Base-by-base conservation (phyloP, 2,329 filamentous ascomycete genomes). In the Ophiostoma populinum region DNA sequence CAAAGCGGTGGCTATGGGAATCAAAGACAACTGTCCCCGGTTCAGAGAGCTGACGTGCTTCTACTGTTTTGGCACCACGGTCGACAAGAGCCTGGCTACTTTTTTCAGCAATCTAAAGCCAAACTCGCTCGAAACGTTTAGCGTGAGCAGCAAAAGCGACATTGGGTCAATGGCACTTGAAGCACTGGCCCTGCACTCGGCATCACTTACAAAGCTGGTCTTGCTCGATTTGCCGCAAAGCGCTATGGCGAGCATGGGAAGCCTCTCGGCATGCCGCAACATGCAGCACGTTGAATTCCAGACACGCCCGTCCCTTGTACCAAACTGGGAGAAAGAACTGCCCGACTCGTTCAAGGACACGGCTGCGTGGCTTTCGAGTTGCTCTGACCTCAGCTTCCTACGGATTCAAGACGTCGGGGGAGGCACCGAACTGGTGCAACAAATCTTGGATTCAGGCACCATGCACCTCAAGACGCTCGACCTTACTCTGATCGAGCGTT, bases 31-130 rank as follows among this genome's bases (percentile, higher is more conserved):
- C 43, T 82, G 76, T 43, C 69, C 69, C 2, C 55, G 63, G 7
- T 76, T 83, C 44, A 61, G 61, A 28, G 62, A 67, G 25, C 51
- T 83, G 16, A 67, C 61, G 18, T 69, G 77, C 37, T 74, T 64
- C 41, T 57, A 46, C 21, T 59, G 54, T 38, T 44, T 44, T 12
- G 54, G 55, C 18, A 47, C 52, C 1, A 59, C 63, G n/a, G 60
- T 64, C 6, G 75, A 80, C 40, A 52, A 61, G 19, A 58, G 68
- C 26, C 56, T 78, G 33, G 65, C 71, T 1, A 54, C 56, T 3
- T 77, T 80, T 45, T 58, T 81, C 31, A 54, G 54, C 17, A 57
- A 59, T 2, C 57, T 81, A 32, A 59, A 54, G 13, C 58, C 63
- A 2, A 63, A 79, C 41, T 69, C 62, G 2, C 52, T 82, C 9